A percentile compares a stretch with the other conserved stretches of the same genome.
Evolutionary conservation across 306 rosid genomes (phyloP).

Genomic region (Rosa chinensis): DNA sequence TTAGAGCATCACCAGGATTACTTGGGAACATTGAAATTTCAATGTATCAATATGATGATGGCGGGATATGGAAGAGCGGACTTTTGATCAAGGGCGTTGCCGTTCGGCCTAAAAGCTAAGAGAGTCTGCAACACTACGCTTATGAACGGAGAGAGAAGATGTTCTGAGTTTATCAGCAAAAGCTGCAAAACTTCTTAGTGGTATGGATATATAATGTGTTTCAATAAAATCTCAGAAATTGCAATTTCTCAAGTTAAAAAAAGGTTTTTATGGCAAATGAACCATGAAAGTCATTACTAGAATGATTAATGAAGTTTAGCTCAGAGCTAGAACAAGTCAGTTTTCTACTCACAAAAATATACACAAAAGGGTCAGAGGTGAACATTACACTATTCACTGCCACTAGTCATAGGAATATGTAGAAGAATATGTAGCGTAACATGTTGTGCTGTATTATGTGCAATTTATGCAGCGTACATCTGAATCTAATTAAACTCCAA

Average conservation of each 20-base stretch:
- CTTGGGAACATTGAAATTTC: slow-evolving; percentile 49
- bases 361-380: background rate
- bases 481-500: background rate
- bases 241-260: background rate
- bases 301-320: background rate
- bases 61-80: slow-evolving; percentile 69
- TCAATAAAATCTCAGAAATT: background rate
- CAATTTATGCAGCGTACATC: background rate
- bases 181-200: background rate
- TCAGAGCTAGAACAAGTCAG: slow-evolving; percentile 1
- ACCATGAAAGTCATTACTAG: background rate
- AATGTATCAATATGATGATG: slow-evolving; percentile 47
- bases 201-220: background rate
- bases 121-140: background rate
- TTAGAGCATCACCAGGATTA: slow-evolving; percentile 33
- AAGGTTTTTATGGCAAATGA: background rate
- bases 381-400: background rate
- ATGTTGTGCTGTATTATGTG: background rate
- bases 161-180: background rate
- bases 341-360: background rate
- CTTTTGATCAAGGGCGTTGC: slow-evolving; percentile 57
- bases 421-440: background rate
- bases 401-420: background rate
- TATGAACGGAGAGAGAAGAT: background rate
- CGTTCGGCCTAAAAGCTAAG: slow-evolving; percentile 48